Evolutionary conservation across 129 eudicot genomes (phyloP), one percentile per base, ranked within the genome.

Genomic region (Heracleum sosnowskyi): DNA sequence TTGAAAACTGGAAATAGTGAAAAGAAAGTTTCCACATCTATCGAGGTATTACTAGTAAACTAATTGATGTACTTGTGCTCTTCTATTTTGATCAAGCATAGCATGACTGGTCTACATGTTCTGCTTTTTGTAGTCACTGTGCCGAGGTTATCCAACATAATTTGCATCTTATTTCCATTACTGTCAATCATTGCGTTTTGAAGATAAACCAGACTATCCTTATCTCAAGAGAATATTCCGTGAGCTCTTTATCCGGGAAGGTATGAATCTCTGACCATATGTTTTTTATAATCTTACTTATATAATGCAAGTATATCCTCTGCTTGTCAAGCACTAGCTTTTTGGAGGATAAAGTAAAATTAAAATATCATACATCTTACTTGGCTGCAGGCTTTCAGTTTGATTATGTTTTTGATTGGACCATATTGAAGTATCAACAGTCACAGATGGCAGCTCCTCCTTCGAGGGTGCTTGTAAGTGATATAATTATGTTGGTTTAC

Each of bases 351-450:
- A 47, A 18, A 35, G 15, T 24, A 37, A 71, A 36, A 37, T 24
- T 41, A 4, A 11, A 22, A 36, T 16, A 70, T 70, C 4, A 2
- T 37, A 37, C 41, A 11, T 11, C 24, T 36, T 18, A 72, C 22
- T 72, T 72, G 29, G 64, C 26, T 78, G 80, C 85, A 92, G 97
- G 97, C 72, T 92, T 92, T 76, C 97, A 92, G 81, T 92, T 92
- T 69, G 97, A 92, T 84, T 92, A 92, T 74, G 93, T 92, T 78
- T 92, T 92, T 85, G 97, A 92, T 81, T 92, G 97, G 97, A 92
- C 97, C 20, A 92, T 93, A 17, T 83, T 93, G 83, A 93, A 90
- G 88, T 93, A 93, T 84, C 98, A 93, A 82, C 98, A 93, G 79
- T 90, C 98, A 53, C 96, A 93, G 80, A 88, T 88, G 57, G 85